Percentiles rank a stretch among this genome's conserved stretches.
These are phyloP conservation scores for Nyssa sinensis DNA, from an alignment of 148 eudicot species.

Conservation along the genomic window DNA sequence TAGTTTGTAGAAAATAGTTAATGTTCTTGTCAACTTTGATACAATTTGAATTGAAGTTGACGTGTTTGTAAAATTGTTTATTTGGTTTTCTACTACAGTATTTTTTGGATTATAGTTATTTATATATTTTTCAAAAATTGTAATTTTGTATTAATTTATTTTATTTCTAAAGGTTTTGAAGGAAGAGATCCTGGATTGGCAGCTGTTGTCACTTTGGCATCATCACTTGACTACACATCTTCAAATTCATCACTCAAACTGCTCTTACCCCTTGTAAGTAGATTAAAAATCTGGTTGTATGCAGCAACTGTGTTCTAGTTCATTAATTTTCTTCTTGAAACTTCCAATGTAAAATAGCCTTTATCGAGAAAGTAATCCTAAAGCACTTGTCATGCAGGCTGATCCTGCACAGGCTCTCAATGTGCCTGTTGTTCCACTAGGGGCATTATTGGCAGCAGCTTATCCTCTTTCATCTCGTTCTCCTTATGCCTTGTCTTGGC, in stretches of 20 bases:
- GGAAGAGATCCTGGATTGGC: conserved; percentile 77
- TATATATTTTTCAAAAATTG: not conserved
- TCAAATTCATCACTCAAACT: conserved; percentile 92
- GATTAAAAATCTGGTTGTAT: not conserved
- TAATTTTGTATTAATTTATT: not conserved
- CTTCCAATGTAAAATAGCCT: not conserved
- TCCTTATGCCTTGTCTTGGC: conserved; percentile 89
- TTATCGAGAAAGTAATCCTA: not conserved
- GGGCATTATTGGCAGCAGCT: conserved; percentile 83
- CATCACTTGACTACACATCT: conserved; percentile 87
- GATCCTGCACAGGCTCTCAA: conserved; percentile 94
- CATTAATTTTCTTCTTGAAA: not conserved
- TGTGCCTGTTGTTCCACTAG: conserved; percentile 96
- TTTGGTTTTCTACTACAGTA: not conserved
- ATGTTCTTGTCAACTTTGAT: not conserved
- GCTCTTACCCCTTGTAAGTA: conserved; percentile 88
- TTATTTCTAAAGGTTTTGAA: conserved; percentile 50
- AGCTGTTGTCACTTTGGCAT: conserved; percentile 82
- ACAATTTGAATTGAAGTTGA: not conserved
- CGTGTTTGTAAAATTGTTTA: not conserved
- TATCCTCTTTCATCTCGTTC: conserved; percentile 86
- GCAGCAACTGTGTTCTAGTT: not conserved
- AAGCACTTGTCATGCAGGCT: conserved; percentile 52
- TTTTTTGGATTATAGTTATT: no score
- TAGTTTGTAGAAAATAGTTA: not conserved